These are phyloP conservation scores for Claviceps monticola DNA, from an alignment of 2,329 filamentous ascomycete species.

Conservation along the genomic window DNA sequence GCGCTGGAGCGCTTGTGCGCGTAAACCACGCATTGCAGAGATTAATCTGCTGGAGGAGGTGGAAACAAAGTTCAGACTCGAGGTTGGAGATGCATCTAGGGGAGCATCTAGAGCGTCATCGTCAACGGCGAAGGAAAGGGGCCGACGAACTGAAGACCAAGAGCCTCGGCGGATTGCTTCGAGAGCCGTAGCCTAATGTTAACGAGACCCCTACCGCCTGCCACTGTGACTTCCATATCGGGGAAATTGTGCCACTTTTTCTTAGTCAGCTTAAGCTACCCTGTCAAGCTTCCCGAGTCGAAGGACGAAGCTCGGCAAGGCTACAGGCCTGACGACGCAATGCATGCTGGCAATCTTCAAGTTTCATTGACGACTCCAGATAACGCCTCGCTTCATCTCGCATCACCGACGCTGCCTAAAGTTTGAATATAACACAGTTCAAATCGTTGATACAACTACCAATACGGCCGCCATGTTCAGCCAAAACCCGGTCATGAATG, in stretches of 20 bases:
- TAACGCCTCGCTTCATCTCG: conserved; percentile 3
- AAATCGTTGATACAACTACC: conserved; percentile 2
- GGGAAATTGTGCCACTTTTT: conserved; percentile 1
- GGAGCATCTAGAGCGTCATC: not conserved
- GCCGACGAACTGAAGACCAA: not conserved
- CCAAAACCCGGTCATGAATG: conserved; percentile 55
- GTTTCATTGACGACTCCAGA: conserved; percentile 6
- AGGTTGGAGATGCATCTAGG: not conserved
- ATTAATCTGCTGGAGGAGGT: not conserved
- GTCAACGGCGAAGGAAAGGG: not conserved
- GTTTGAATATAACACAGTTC: not conserved
- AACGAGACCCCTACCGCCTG: not conserved
- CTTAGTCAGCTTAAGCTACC: conserved; percentile 30
- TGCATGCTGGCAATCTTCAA: conserved; percentile 19
- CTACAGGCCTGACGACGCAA: conserved; percentile 19
- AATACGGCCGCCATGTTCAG: conserved; percentile 54
- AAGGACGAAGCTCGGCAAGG: conserved; percentile 3
- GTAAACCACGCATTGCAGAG: conserved; percentile 40
- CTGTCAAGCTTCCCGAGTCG: conserved; percentile 6
- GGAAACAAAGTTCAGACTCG: not conserved
- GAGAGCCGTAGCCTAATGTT: not conserved
- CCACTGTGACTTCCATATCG: not conserved
- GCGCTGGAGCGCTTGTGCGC: conserved; percentile 49
- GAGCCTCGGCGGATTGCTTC: conserved; percentile 1
- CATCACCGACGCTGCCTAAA: not conserved